Evolutionary conservation across 2,329 filamentous ascomycete species (phyloP).

Genomic region (Dothistroma pini): DNA sequence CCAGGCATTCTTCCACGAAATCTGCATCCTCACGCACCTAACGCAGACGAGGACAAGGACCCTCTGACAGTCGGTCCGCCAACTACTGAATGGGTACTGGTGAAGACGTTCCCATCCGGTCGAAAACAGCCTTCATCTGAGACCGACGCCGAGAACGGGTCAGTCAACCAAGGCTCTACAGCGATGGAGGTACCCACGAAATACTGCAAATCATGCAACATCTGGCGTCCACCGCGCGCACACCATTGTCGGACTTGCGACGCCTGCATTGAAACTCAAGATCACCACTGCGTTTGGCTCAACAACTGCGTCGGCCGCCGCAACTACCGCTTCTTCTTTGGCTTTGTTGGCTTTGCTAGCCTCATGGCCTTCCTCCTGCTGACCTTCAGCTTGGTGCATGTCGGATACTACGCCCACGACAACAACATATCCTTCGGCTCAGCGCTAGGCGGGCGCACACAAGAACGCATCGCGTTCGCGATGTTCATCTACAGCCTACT

Average conservation of each 20-base stretch:
- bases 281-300: conserved; percentile 98
- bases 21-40: conserved; percentile 79
- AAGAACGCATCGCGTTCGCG: conserved; percentile 56
- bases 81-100: conserved; percentile 90
- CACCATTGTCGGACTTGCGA: conserved; percentile 97
- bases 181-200: conserved; percentile 98
- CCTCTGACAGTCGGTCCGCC: conserved; percentile 76
- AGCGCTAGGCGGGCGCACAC: conserved; percentile 47
- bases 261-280: conserved; percentile 94
- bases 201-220: conserved; percentile 95
- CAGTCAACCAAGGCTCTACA: conserved; percentile 44
- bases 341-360: conserved; percentile 78
- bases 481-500: conserved; percentile 81
- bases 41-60: conserved; percentile 66
- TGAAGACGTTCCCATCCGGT: conserved; percentile 42
- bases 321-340: conserved; percentile 98
- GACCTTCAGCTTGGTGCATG: conserved; percentile 73
- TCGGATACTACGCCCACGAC: conserved; percentile 66
- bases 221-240: conserved; percentile 92
- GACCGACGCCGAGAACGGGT: conserved; percentile 16
- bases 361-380: conserved; percentile 73
- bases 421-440: conserved; percentile 63
- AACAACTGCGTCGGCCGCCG: conserved; percentile 97
- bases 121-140: conserved; percentile 10
- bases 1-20: conserved; percentile 93